Conservation (phyloP, 2,329 filamentous ascomycete genomes). For the Ascochyta viciae-villosae region DNA sequence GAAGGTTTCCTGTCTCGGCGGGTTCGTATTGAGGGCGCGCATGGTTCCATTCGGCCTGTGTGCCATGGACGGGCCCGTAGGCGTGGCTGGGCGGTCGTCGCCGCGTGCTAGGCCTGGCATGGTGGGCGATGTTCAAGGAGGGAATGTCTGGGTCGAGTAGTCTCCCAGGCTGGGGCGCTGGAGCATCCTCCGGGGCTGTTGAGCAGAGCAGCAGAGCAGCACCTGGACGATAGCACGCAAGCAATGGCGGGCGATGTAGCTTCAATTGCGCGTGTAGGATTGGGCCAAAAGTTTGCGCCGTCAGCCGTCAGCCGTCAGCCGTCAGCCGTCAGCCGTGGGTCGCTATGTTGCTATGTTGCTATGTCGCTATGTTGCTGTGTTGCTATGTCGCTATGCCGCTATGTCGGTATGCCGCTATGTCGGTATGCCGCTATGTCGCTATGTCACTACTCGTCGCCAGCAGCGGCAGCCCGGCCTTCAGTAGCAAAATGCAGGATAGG, state of each 20-base stretch:
- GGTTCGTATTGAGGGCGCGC: constrained; percentile 42
- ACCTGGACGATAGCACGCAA: too few species aligned
- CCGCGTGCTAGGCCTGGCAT: constrained; percentile 37
- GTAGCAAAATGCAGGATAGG: constrained; percentile 16
- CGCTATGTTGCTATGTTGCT: too few species aligned
- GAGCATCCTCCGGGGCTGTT: constrained; percentile 39
- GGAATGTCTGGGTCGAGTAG: constrained; percentile 25
- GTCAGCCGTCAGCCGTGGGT: too few species aligned
- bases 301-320: not conserved
- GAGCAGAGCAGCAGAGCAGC: constrained; percentile 16
- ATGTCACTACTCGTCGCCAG: constrained; percentile 9
- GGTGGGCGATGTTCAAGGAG: constrained; percentile 16
- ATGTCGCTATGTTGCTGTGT: too few species aligned
- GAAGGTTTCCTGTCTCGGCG: constrained; percentile 41
- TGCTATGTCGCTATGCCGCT: too few species aligned
- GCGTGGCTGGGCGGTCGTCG: constrained; percentile 38
- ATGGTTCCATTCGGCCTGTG: constrained; percentile 32
- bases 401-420: too few species aligned
- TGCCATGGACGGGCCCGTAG: constrained; percentile 35
- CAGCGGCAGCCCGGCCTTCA: constrained; percentile 11
- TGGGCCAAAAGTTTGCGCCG: constrained; percentile 9
- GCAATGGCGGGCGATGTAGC: not conserved
- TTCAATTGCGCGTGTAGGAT: not conserved
- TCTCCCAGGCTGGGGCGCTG: constrained; percentile 27
- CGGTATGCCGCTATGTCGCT: not conserved